Evolutionary conservation across 139 green algal species (phyloP), one percentile per base, ranked within the genome.

Genomic region (Chlamydomonas sp.): DNA sequence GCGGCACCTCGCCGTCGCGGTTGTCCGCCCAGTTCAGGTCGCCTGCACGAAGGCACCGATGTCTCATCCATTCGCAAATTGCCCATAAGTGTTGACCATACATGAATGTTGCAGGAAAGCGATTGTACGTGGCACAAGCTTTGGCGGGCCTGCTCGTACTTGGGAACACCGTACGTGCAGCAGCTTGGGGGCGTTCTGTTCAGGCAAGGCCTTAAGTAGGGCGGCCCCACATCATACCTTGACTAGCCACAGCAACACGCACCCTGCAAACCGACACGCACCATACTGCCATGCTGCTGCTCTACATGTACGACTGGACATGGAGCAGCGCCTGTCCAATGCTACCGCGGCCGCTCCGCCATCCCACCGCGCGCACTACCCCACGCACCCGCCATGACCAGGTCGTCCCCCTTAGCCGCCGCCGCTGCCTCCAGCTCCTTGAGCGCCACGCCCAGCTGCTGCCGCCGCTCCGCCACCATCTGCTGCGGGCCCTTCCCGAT

Each of bases 1-100:
- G 84, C 0, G 85, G 92, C 7, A 85, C 60, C 1, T 58, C 10
- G 5, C 92, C 94, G 64, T 95, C 89, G 7, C 89, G 49, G 15
- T 81, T 80, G 49, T 90, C 90, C 4, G 49, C 17, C 93, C 93
- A 96, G 90, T 96, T 96, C 77, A 95, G 90, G 87, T 96, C 94
- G 12, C 94, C 94, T 83, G 82, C 74, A n/a, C 10, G 12, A 14
- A 49, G 0, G 14, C 17, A 4, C n/a, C 12, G 12, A 16, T 82
- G 79, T 60, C 90, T 10, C 15, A 91, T 67, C 77, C 1, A 15
- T 92, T 82, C 5, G 72, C 17, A 60, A 84, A 71, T 63, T 78
- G 59, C 14, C 16, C 7, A 1, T 20, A 15, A 5, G 67, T 12
- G 10, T 5, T 15, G 3, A 15, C 67, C 10, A 15, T 3, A 12